These are phyloP conservation scores for Tylopilus sp. DNA, from an alignment of 1,284 basidiomycete species.

Conservation along the genomic window DNA sequence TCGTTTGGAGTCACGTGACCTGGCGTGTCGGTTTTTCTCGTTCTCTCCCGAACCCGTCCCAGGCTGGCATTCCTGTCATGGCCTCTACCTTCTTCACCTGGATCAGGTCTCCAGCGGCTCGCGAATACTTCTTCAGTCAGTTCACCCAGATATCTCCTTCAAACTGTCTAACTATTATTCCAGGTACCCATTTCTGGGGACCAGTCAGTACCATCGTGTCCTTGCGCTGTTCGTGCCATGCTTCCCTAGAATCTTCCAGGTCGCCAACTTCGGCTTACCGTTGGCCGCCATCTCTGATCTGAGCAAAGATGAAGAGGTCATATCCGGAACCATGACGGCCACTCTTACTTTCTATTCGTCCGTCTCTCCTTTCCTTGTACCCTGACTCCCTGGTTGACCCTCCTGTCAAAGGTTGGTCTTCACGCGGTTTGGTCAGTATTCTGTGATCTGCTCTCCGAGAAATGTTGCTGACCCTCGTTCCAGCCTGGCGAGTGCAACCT, in stretches of 20 bases:
- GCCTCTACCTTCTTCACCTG: slow-evolving; percentile 80
- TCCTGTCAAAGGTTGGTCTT: slow-evolving; percentile 70
- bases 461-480: slow-evolving; percentile 5
- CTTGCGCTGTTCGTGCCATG: slow-evolving; percentile 11
- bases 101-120: slow-evolving; percentile 83
- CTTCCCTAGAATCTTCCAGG: slow-evolving; percentile 43
- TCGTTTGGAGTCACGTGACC: slow-evolving; percentile 25
- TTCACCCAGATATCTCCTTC: slow-evolving; percentile 14
- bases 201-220: slow-evolving; percentile 57
- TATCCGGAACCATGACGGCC: slow-evolving; percentile 93
- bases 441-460: background rate
- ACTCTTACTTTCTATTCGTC: slow-evolving; percentile 89
- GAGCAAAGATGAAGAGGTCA: slow-evolving; percentile 89
- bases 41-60: background rate
- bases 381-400: slow-evolving; percentile 6
- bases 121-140: slow-evolving; percentile 93
- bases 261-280: slow-evolving; percentile 97
- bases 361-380: slow-evolving; percentile 37
- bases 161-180: background rate
- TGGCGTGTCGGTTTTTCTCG: background rate
- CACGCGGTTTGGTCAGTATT: slow-evolving; percentile 80
- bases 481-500: slow-evolving; percentile 92
- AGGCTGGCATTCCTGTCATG: slow-evolving; percentile 52
- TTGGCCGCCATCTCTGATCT: slow-evolving; percentile 88
- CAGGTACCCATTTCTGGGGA: slow-evolving; percentile 96